Evolutionary conservation across 768 basidiomycete species (phyloP), one percentile per base, ranked within the genome.

Genomic region (Mycena haematopus): DNA sequence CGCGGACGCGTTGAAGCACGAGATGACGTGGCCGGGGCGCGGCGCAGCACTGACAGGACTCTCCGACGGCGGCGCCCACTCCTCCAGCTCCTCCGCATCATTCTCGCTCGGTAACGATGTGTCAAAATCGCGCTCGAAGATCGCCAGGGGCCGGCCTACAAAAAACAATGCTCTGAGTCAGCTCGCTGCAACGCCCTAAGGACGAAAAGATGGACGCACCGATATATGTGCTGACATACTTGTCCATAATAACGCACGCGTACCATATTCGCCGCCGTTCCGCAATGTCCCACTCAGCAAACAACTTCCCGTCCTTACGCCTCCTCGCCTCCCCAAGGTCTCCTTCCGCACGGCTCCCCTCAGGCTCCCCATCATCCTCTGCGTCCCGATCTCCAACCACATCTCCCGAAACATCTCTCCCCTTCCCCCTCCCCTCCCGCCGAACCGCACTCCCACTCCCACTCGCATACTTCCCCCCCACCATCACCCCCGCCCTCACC

Each of bases 1-100:
- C 1, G 90, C 86, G n/a, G 86, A 84, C 11, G 89, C 88, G 67
- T 86, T 87, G 79, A 93, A 92, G 71, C 89, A 91, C n/a, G 91
- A 90, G 38, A 92, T 76, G 35, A 83, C 75, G 29, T 81, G 80
- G 0, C 82, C 81, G 7, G 84, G 79, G 17, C 79, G 75, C 9
- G 72, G 68, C 17, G 64, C 70, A 68, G 74, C 71, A 68, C 55
- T 70, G 73, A 72, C 52, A 67, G 65, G 36, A 72, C 68, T 50
- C 75, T 76, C 63, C 7, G 56, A 58, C 51, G 36, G 75, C 74
- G 52, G 73, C 61, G 71, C 78, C 83, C 71, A 84, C 72, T 68
- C 77, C 66, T 91, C 89, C 56, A 78, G 71, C 71, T 91, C 91
- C 69, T 93, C 92, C n/a, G 79, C 87, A 74, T 91, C 88, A 36